Conservation (phyloP, 2,329 filamentous ascomycete species). For the Pestalotiopsis sp. region DNA sequence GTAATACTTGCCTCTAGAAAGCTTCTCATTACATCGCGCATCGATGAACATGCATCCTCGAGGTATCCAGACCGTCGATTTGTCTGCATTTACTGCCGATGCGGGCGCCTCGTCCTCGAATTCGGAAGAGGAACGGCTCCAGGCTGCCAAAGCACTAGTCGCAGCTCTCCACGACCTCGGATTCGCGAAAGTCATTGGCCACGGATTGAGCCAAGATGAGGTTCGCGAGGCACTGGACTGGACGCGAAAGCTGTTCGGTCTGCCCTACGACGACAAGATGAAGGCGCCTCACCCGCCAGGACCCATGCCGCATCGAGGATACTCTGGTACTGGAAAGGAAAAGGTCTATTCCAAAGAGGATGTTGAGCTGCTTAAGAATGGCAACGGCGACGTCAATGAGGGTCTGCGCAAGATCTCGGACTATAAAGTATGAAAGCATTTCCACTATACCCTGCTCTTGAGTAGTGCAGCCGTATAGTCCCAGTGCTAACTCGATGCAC, state of each 20-base stretch:
- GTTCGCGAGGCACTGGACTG: constrained; percentile 18
- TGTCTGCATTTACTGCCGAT: background rate
- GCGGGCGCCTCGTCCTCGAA: background rate
- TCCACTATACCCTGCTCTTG: background rate
- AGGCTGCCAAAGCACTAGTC: constrained; percentile 12
- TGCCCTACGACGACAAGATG: constrained; percentile 22
- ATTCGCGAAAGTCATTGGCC: constrained; percentile 18
- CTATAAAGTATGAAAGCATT: constrained; percentile 18
- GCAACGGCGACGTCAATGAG: constrained; percentile 9
- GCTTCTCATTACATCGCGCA: too few species aligned
- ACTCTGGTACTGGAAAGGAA: constrained; percentile 22
- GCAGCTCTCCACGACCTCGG: constrained; percentile 18
- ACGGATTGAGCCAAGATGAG: constrained; percentile 17
- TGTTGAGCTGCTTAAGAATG: background rate
- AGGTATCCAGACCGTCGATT: background rate
- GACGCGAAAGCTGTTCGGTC: constrained; percentile 21
- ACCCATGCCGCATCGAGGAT: constrained; percentile 22
- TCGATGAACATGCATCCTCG: too few species aligned
- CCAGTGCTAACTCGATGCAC: background rate
- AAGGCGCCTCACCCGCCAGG: constrained; percentile 22
- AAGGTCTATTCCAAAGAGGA: constrained; percentile 20
- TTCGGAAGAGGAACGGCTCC: background rate
- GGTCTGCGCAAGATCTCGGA: constrained; percentile 20
- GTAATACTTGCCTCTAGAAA: too few species aligned
- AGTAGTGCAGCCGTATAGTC: background rate